Evolutionary conservation across 345 rosid species (phyloP).

Genomic region (Microthlaspi erraticum): DNA sequence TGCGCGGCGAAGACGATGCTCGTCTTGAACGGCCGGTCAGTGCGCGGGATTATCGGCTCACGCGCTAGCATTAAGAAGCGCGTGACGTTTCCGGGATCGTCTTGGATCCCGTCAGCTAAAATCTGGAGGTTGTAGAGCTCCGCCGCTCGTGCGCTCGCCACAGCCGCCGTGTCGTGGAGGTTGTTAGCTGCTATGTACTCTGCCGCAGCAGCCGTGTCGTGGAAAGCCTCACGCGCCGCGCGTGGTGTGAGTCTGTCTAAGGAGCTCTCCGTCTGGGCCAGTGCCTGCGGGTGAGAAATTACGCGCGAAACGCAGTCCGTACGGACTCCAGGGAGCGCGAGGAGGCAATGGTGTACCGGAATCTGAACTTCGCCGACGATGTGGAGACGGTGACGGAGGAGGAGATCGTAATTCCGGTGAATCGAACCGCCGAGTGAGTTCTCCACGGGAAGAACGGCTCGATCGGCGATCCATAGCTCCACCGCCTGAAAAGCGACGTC

Average conservation of each 20-base stretch:
- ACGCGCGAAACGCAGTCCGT: slow-evolving; percentile 71
- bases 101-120: slow-evolving; percentile 89
- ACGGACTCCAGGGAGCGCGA: slow-evolving; percentile 85
- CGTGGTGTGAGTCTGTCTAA: slow-evolving; percentile 73
- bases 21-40: slow-evolving; percentile 93
- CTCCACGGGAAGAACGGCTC: slow-evolving; percentile 91
- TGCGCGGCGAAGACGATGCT: slow-evolving; percentile 98
- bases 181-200: slow-evolving; percentile 76
- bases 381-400: slow-evolving; percentile 95
- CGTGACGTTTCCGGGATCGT: slow-evolving; percentile 84
- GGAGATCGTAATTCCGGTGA: slow-evolving; percentile 90
- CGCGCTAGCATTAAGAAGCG: slow-evolving; percentile 95
- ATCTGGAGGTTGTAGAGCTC: slow-evolving; percentile 78
- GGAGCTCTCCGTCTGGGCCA: slow-evolving; percentile 83
- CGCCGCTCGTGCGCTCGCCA: slow-evolving; percentile 91
- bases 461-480: slow-evolving; percentile 96
- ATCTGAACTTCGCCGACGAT: slow-evolving; percentile 96
- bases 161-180: slow-evolving; percentile 87
- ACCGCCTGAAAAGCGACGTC: slow-evolving; percentile 96
- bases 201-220: slow-evolving; percentile 92
- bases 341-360: slow-evolving; percentile 92
- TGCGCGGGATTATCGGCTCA: slow-evolving; percentile 94
- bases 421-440: slow-evolving; percentile 96
- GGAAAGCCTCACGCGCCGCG: slow-evolving; percentile 85
- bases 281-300: slow-evolving; percentile 94